Evolutionary conservation across 768 basidiomycete species (phyloP).

Genomic region (Trametes elegans): DNA sequence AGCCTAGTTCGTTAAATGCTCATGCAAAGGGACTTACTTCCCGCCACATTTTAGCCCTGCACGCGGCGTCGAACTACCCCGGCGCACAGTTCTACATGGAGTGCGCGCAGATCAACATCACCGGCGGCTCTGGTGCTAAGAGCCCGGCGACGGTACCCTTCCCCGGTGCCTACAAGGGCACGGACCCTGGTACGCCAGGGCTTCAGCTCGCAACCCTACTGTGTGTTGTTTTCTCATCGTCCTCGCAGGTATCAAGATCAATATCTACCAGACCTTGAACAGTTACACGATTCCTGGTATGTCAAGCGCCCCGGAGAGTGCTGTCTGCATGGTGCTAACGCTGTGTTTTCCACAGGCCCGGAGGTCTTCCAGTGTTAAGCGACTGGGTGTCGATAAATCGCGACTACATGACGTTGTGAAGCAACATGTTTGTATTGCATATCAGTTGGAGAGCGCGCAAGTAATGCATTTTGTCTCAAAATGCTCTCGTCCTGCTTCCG

Average conservation of each 20-base stretch:
- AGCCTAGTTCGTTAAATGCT: background rate
- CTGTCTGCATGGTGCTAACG: too few species aligned
- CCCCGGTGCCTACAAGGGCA: constrained; percentile 35
- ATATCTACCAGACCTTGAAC: constrained; percentile 29
- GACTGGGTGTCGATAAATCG: too few species aligned
- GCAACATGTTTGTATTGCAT: too few species aligned
- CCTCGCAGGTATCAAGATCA: constrained; percentile 33
- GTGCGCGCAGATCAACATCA: constrained; percentile 33
- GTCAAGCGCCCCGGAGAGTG: background rate
- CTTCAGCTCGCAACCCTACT: background rate
- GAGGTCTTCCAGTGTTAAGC: constrained; percentile 12
- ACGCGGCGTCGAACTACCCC: constrained; percentile 44
- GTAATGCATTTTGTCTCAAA: too few species aligned
- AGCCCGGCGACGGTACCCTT: constrained; percentile 32
- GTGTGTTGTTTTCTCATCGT: constrained; percentile 12
- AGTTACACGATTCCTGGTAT: constrained; percentile 31
- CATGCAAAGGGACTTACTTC: background rate
- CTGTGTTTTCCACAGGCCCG: background rate
- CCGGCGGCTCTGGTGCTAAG: constrained; percentile 30
- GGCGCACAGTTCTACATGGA: constrained; percentile 37
- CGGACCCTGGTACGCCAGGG: constrained; percentile 18
- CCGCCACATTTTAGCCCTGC: constrained; percentile 37
- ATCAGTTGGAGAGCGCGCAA: too few species aligned
- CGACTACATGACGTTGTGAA: too few species aligned
- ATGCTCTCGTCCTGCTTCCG: too few species aligned